Conservation (phyloP, 2,329 filamentous ascomycete genomes). For the Alternaria hordeiaustralica region DNA sequence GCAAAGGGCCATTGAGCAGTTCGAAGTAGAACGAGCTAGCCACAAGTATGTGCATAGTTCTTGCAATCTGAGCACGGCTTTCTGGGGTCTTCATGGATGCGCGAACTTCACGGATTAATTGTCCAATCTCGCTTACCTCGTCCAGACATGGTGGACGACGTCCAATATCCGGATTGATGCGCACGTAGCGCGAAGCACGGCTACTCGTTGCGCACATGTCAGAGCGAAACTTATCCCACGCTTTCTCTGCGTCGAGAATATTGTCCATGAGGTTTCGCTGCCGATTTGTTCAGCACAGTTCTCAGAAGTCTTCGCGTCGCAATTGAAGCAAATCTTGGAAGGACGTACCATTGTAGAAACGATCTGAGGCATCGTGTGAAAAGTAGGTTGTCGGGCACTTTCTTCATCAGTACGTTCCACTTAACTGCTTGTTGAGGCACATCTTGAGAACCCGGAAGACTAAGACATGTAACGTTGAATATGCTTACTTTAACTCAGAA, state of each 20-base stretch:
- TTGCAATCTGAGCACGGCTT: constrained; percentile 7
- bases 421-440: not conserved
- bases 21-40: constrained; percentile 31
- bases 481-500: not conserved
- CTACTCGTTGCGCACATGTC: not conserved
- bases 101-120: constrained; percentile 1
- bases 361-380: not conserved
- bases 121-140: constrained; percentile 2
- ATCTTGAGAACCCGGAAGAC: too few species aligned
- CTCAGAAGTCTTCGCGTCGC: not conserved
- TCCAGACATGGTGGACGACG: constrained; percentile 12
- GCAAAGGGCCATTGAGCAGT: not conserved
- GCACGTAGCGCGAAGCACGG: constrained; percentile 3
- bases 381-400: not conserved
- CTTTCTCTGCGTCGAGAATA: constrained; percentile 1
- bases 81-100: not conserved
- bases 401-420: not conserved
- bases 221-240: not conserved
- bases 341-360: not conserved
- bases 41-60: constrained; percentile 15
- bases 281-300: not conserved
- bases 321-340: not conserved
- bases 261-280: constrained; percentile 1
- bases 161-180: constrained; percentile 14
- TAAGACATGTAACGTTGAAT: too few species aligned